A percentile compares a stretch with the other conserved stretches of the same genome.
phyloP scores from a whole-genome alignment of 1,284 basidiomycete species.

The Fistulina hepatica region DNA sequence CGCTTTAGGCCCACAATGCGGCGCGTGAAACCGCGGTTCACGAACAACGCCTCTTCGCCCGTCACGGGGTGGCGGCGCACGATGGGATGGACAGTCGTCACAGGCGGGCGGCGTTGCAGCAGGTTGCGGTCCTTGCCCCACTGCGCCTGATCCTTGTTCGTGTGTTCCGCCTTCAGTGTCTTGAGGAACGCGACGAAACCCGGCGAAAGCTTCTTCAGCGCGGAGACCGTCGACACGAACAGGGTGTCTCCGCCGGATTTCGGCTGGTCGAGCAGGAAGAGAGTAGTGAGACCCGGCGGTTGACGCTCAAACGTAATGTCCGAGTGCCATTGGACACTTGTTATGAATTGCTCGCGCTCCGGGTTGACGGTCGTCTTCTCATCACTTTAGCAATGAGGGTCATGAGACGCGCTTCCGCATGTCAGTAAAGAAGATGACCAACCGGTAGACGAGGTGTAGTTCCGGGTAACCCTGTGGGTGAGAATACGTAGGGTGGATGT shows the following conservation, averaged over 20 bases:
- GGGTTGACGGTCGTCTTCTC: slow-evolving; percentile 60
- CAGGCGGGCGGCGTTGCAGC: slow-evolving; percentile 50
- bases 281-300: slow-evolving; percentile 59
- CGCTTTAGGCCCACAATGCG: slow-evolving; percentile 69
- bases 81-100: slow-evolving; percentile 62
- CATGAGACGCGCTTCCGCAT: no score
- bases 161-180: slow-evolving; percentile 54
- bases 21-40: slow-evolving; percentile 63
- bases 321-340: slow-evolving; percentile 74
- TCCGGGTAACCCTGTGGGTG: slow-evolving; percentile 63
- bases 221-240: slow-evolving; percentile 60
- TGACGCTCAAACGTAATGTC: slow-evolving; percentile 74
- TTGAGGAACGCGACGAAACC: slow-evolving; percentile 60
- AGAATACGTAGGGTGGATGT: slow-evolving; percentile 73
- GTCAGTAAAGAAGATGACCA: slow-evolving; percentile 6
- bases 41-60: slow-evolving; percentile 70
- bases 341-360: slow-evolving; percentile 54
- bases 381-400: no score
- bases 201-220: slow-evolving; percentile 57
- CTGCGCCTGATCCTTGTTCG: slow-evolving; percentile 56
- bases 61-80: slow-evolving; percentile 72
- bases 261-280: slow-evolving; percentile 55
- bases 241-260: slow-evolving; percentile 61
- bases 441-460: slow-evolving; percentile 69
- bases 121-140: slow-evolving; percentile 54